Evolutionary conservation across 805 yeast species (phyloP), one percentile per base, ranked within the genome.

Genomic region (Lachancea dasiensis): DNA sequence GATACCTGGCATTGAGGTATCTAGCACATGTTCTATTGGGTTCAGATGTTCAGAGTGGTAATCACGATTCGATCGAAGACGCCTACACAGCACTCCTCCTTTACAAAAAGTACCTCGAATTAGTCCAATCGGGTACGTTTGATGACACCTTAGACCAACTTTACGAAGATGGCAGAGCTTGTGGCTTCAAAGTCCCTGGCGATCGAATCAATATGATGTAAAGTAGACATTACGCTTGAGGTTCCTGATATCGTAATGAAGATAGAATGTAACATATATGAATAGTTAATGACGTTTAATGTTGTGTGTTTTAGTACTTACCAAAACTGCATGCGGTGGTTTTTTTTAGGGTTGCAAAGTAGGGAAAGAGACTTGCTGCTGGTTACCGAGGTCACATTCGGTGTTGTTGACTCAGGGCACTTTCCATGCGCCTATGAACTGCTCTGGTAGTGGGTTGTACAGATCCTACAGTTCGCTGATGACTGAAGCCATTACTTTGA

Each of bases 31-130:
- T 77, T 20, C 68, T 90, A 32, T 67, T 92, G 37, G 73, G 73
- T 23, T 79, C 77, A 44, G 72, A 77, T 34, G 95, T 94, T 22
- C 99, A 92, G 58, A 78, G 77, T 3, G 95, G 92, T 2, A 90
- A 90, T 54, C 99, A 92, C 61, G 97, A 94, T 57, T 90, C 97
- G 1, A 87, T 92, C 31, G 98, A 92, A 54, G 99, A 92, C 65
- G 97, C 99, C 0, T 66, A 70, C 40, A 81, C 94, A 8, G 97
- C 99, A 0, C 68, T 92, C 49, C 60, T 74, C 31, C 64, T 92
- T 24, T 94, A 85, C 64, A 74, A 76, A 44, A 78, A 76, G 51
- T 90, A 85, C 53, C 60, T 74, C 51, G 79, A 81, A 46, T 67
- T 90, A 46, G 64, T 67, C 36, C 69, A 66, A 3, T 58, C 61